Base-by-base conservation (phyloP, 495 filamentous ascomycete species). In the Lophium mytilinum region DNA sequence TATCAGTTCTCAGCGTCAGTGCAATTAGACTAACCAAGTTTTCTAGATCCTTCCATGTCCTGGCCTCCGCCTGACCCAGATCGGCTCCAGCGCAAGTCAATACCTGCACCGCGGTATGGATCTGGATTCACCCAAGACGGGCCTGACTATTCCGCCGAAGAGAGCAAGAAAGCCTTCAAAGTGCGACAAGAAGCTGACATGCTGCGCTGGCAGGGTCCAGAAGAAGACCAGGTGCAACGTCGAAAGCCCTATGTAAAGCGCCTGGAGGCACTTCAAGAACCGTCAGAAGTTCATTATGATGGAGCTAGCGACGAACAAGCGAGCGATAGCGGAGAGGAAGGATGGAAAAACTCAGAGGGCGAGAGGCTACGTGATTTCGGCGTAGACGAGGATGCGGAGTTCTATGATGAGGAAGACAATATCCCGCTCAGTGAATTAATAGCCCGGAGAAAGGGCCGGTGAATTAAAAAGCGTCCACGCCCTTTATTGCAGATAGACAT, bases 41-140 rank as follows among this genome's bases (percentile, higher is more conserved):
- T 21, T 17, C 37, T 52, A 82, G 81, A 80, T 48, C 69, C 76
- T 10, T 63, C 69, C 56, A 56, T 75, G 15, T 66, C 73, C n/a
- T 97, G 93, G 93, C 93, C 93, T 18, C 93, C 94, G 4, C 80
- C 83, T 0, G 92, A 97, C 68, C 90, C 90, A 43, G 92, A 97
- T 57, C 87, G 90, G 56, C 76, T 88, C 59, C 79, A 83, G 0
- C 70, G 75, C 12, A 41, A 50, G 15, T 10, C 46, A 4, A 35
- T 53, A 5, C 43, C 42, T 2, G 50, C 37, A 18, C 33, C 51
- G 9, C 49, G 53, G 17, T 3, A 21, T 9, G 49, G 60, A 33
- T 39, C 56, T 30, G 52, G 53, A 0, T 60, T 60, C 48, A 61
- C 54, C 1, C 59, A 61, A 35, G 49, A 24, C 3, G 58, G 60